Base-by-base conservation (phyloP, 2,329 filamentous ascomycete species). In the Pezicula rhizophila region DNA sequence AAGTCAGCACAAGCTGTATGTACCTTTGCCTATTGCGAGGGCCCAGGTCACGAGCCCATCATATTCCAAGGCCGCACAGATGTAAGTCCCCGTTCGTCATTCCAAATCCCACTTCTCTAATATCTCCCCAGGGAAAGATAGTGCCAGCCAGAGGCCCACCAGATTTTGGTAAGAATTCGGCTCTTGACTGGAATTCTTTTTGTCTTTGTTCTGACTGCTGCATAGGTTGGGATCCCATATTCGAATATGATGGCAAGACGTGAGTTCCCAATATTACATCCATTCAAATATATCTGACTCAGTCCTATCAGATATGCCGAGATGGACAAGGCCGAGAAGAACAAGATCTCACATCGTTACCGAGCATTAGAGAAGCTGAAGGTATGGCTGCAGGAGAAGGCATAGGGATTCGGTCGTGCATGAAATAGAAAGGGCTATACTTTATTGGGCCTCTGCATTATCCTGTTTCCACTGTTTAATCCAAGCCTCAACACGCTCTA, bases 181-280 rank as follows among this genome's bases (percentile, higher is more conserved):
- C 8, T 40, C 34, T 15, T 41, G 28, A 14, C 37, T 38, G 44
- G 14, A 42, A 18, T 35, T 20, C n/a, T 10, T 11, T 49, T 18
- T 18, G 12, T 51, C 52, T 42, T 28, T 23, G 12, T 23, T 48
- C 45, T 42, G 49, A 26, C 58, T 57, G 57, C 43, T 59, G 42
- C 23, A n/a, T 55, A 95, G 91, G 92, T 41, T 99, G 93, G 93
- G 93, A 99, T 67, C 82, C 93, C 2, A 85, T 95, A 56, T 99
- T 99, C 61, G 93, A 99, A 70, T 92, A 95, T 59, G 79, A 95
- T 56, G 91, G 91, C 38, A 74, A 89, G 70, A 99, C 93, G 72
- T 65, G 57, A 52, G 56, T 48, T 23, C 14, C 35, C 37, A 25
- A 43, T n/a, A 7, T 31, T 26, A 26, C 31, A 6, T 12, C 23